These are phyloP conservation scores for Hapsidospora chrysogenum DNA, from an alignment of 495 filamentous ascomycete genomes.

Conservation along the genomic window DNA sequence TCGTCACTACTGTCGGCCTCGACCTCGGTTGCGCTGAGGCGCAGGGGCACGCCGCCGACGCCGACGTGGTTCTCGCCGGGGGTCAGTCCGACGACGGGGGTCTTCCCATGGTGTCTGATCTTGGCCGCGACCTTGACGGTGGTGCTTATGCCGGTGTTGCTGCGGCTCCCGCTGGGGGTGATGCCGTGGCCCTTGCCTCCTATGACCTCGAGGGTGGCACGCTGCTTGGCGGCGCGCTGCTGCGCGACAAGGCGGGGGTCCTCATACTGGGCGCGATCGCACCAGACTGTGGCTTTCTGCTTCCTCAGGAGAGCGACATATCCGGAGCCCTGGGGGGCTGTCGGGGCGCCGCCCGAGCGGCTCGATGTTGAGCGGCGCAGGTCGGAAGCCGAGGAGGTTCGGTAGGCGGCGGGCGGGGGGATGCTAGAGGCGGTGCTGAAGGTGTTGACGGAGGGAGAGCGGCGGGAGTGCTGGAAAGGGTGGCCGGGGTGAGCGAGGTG, in stretches of 20 bases:
- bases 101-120: conserved; percentile 63
- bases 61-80: conserved; percentile 55
- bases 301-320: conserved; percentile 91
- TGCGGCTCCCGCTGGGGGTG: conserved; percentile 27
- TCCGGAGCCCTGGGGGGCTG: conserved; percentile 40
- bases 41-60: conserved; percentile 65
- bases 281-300: conserved; percentile 98
- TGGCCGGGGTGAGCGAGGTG: conserved; percentile 19
- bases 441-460: conserved; percentile 56
- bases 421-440: conserved; percentile 50
- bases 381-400: conserved; percentile 35
- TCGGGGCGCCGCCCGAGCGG: conserved; percentile 44
- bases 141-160: conserved; percentile 36
- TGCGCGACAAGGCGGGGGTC: conserved; percentile 70
- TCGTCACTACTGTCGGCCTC: conserved; percentile 67
- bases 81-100: conserved; percentile 53
- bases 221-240: conserved; percentile 65
- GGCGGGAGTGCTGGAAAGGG: conserved; percentile 29
- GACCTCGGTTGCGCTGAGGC: conserved; percentile 85
- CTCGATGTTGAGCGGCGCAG: conserved; percentile 61
- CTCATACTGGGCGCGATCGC: conserved; percentile 83
- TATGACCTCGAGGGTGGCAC: conserved; percentile 68
- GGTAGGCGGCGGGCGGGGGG: conserved; percentile 26
- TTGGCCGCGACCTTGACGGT: conserved; percentile 47
- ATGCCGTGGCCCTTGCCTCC: conserved; percentile 20